Percentiles rank a stretch among this genome's conserved stretches.
Conservation (phyloP, 306 rosid species). For the Trichosanthes cucumerina region DNA sequence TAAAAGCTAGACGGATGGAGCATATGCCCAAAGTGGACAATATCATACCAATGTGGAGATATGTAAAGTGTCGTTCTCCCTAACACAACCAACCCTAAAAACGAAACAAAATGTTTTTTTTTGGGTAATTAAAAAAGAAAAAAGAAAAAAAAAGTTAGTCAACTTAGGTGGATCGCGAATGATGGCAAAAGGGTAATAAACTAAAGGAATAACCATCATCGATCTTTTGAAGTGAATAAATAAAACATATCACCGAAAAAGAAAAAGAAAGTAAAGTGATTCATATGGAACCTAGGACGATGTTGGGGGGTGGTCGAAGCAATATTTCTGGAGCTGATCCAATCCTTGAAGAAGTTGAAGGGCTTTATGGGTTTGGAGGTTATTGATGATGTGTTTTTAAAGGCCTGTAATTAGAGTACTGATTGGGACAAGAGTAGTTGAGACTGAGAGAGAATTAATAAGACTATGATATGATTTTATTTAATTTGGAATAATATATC, state of each 20-base stretch:
- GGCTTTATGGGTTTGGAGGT: not conserved
- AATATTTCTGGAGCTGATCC: not conserved
- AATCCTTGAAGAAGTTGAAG: too few species aligned
- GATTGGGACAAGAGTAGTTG: not conserved
- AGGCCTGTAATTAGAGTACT: not conserved
- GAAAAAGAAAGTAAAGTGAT: not conserved
- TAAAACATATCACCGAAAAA: not conserved
- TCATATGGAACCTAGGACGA: not conserved
- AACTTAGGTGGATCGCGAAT: not conserved
- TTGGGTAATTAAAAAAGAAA: too few species aligned
- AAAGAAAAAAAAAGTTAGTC: not conserved
- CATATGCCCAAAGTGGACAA: too few species aligned
- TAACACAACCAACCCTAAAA: not conserved
- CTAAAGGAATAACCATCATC: not conserved
- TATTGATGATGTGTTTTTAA: slow-evolving; percentile 1
- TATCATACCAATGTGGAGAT: too few species aligned
- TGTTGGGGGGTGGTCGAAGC: not conserved
- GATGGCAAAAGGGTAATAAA: not conserved
- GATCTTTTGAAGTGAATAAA: not conserved
- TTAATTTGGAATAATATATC: too few species aligned
- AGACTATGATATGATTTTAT: too few species aligned
- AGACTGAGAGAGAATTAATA: too few species aligned
- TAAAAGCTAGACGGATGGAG: too few species aligned
- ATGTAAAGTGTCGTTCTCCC: too few species aligned
- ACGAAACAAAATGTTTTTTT: not conserved